Evolutionary conservation across 106 monocot species (phyloP), one percentile per base, ranked within the genome.

Genomic region (Dioscorea dumetorum): DNA sequence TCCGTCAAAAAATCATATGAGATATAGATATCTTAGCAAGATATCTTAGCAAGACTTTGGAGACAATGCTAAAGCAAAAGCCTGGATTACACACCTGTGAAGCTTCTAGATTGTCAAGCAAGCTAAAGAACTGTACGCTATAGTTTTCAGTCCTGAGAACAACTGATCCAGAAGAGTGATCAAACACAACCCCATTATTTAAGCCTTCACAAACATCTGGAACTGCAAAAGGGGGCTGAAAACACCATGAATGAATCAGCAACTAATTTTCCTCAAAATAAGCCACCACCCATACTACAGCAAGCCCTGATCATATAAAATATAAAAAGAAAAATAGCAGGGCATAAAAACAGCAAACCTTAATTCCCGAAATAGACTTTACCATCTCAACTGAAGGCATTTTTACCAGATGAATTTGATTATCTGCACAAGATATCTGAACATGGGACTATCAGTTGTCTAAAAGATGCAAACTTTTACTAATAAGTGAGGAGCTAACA

Each of bases 371-470:
- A 57, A 95, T 84, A 49, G 95, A 86, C 73, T 79, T 91, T 57
- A 77, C 65, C 17, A 91, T 80, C 31, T 88, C 91, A 86, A 88
- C 84, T 59, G 81, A 75, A 50, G 95, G 91, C 95, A 95, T 95
- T 78, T 88, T 91, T 59, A 91, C 13, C 56, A 95, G 70, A 78
- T 86, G 85, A 33, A 95, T 84, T 75, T 73, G 81, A 63, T 95
- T 91, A 76, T 91, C 88, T 76, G 85, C 78, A 77, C 91, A 91
- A 63, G 91, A 91, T 63, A 95, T 72, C 95, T 95, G 88, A 77
- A 82, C 57, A 69, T 64, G 33, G 24, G 28, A 48, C 20, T 41
- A 41, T 41, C 41, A 41, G 9, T 41, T 41, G 41, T 41, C 41
- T 41, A 41, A 41, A 41, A 41, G n/a, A 41, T 41, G 41, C 41